These are phyloP conservation scores for Calonectria hongkongensis DNA, from an alignment of 2,329 filamentous ascomycete species.

Conservation along the genomic window DNA sequence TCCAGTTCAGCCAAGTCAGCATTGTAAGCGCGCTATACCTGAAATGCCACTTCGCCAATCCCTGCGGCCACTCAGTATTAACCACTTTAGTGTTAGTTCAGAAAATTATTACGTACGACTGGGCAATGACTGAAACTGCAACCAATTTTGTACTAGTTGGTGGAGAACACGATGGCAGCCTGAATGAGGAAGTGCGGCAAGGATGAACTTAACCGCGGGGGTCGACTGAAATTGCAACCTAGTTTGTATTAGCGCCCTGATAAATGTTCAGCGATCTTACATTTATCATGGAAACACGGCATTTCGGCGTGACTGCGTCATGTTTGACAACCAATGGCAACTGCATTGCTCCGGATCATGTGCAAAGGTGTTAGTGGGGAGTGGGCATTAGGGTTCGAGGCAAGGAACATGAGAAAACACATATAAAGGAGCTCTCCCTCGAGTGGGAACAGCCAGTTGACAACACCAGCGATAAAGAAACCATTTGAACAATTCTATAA, in stretches of 20 bases:
- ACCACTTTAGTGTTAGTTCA: background rate
- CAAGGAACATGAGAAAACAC: background rate
- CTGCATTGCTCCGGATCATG: background rate
- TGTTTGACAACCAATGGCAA: background rate
- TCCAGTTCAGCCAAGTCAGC: no score
- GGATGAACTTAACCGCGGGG: background rate
- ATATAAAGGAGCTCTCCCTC: background rate
- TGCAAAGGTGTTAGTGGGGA: background rate
- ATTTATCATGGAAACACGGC: background rate
- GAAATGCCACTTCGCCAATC: no score
- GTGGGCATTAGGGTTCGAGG: background rate
- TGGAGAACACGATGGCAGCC: background rate
- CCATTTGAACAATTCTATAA: background rate
- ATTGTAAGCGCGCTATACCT: no score
- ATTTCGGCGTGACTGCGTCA: background rate
- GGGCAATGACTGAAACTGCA: constrained; percentile 3
- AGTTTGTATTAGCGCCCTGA: background rate
- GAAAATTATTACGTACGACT: background rate
- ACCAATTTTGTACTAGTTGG: background rate
- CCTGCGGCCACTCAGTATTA: no score
- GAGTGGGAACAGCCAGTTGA: background rate
- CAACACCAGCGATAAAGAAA: background rate
- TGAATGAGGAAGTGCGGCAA: background rate
- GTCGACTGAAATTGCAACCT: constrained; percentile 12
- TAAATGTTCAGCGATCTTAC: background rate